These are phyloP conservation scores for Rhizoctonia solani DNA, from an alignment of 1,284 basidiomycete genomes.

Conservation along the genomic window DNA sequence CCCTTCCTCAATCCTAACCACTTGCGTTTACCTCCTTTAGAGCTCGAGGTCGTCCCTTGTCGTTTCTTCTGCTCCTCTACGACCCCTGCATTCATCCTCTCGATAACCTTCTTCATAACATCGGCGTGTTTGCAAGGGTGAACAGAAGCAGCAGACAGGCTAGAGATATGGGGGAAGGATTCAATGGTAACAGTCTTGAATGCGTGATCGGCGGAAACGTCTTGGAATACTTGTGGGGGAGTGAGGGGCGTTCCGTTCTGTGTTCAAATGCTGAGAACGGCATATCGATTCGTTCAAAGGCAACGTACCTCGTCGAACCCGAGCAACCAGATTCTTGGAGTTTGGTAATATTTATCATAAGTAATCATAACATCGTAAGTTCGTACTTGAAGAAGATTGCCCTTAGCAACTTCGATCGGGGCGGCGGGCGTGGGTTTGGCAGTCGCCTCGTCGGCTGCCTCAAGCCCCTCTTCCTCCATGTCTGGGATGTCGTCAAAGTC, in stretches of 20 bases:
- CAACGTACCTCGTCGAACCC: slow-evolving; percentile 87
- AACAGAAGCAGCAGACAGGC: slow-evolving; percentile 85
- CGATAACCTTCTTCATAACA: slow-evolving; percentile 99
- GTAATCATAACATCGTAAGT: slow-evolving; percentile 99
- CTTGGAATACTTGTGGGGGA: slow-evolving; percentile 93
- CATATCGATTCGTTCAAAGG: slow-evolving; percentile 32
- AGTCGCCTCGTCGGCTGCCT: slow-evolving; percentile 82
- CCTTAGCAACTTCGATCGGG: slow-evolving; percentile 64
- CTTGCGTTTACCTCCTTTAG: slow-evolving; percentile 77
- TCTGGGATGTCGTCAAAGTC: slow-evolving; percentile 92
- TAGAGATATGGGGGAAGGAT: slow-evolving; percentile 89
- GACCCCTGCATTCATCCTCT: slow-evolving; percentile 92
- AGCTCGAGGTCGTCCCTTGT: slow-evolving; percentile 50
- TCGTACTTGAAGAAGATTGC: slow-evolving; percentile 90
- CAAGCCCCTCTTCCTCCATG: slow-evolving; percentile 84
- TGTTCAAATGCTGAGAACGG: slow-evolving; percentile 22
- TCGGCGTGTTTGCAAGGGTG: slow-evolving; percentile 99
- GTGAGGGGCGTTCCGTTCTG: slow-evolving; percentile 86
- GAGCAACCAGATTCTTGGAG: slow-evolving; percentile 91
- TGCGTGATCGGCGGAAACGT: slow-evolving; percentile 95
- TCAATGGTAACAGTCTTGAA: slow-evolving; percentile 99
- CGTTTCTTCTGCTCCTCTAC: slow-evolving; percentile 66
- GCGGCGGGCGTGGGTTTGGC: slow-evolving; percentile 58
- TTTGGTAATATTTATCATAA: slow-evolving; percentile 99
- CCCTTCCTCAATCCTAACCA: slow-evolving; percentile 72